Evolutionary conservation across 2,329 filamentous ascomycete genomes (phyloP), one percentile per base, ranked within the genome.

Genomic region (Aspergillus glaucus): DNA sequence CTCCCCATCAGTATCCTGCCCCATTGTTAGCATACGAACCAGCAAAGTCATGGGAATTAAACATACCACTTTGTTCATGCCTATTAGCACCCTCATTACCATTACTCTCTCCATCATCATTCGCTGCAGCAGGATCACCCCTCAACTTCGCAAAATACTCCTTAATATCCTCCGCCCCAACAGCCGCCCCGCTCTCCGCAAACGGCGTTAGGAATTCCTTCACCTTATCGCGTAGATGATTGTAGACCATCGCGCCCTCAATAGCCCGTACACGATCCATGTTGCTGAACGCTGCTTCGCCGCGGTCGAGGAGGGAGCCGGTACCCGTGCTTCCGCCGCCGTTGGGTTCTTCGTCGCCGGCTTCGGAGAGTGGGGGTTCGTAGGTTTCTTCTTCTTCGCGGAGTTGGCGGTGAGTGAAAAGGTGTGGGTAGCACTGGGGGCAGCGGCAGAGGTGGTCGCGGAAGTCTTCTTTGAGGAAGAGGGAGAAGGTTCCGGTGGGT

Each of bases 211-310:
- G 82, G 66, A 98, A 97, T 0, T 85, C 85, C 75, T 92, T 95
- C n/a, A 98, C 82, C 65, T 92, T 91, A 63, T 97, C 91, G 64
- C 94, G 93, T 51, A 98, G 79, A 61, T 95, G 87, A 62, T 97
- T 96, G 71, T 97, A 98, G 0, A 91, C 92, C 90, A 97, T 96
- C 42, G 95, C 92, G 14, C 93, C 93, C 67, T 98, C 88, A 48
- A 98, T 95, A 4, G 93, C 93, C 12, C 85, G 80, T 6, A 97
- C 92, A 2, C 93, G 87, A 65, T 98, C 93, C 49, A 98, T 85
- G 60, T 89, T 94, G 65, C 85, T 89, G 24, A 98, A 79, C 0
- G 91, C 92, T 43, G 88, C 92, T 72, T 98, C 93, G 43, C 93
- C 93, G 15, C 90, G 87, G 44, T 97, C 91, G 30, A 94, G 82